phyloP scores from a whole-genome alignment of 179 eudicot genomes.

The Beta macrorhiza region DNA sequence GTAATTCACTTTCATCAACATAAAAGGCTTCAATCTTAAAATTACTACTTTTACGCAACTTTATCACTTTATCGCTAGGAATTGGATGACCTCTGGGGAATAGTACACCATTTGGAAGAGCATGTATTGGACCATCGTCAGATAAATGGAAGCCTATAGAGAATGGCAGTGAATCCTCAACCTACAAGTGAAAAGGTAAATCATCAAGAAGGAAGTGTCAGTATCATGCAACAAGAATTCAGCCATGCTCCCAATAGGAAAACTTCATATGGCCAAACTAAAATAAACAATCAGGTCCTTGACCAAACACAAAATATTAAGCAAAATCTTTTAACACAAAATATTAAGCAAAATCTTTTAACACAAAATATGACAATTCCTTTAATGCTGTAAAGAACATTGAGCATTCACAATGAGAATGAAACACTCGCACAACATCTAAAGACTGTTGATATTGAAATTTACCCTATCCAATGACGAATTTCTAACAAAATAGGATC shows the following conservation, averaged over 20 bases:
- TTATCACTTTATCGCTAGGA: constrained; percentile 74
- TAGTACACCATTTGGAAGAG: constrained; percentile 42
- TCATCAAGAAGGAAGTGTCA: not conserved
- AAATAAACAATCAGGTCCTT: constrained; percentile 2
- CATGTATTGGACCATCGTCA: constrained; percentile 51
- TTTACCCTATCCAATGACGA: not conserved
- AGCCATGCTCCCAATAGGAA: not conserved
- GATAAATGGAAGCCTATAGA: constrained; percentile 56
- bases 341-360: not conserved
- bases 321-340: not conserved
- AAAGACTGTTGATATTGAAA: not conserved
- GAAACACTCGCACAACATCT: not conserved
- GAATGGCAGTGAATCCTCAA: constrained; percentile 86
- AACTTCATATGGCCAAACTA: not conserved
- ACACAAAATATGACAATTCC: not conserved
- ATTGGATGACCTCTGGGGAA: constrained; percentile 73
- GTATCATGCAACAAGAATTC: not conserved
- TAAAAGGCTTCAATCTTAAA: constrained; percentile 70
- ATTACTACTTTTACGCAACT: constrained; percentile 47
- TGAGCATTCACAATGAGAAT: not conserved
- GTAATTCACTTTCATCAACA: constrained; percentile 59
- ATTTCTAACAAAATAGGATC: not conserved
- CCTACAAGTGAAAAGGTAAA: constrained; percentile 47
- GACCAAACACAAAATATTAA: constrained; percentile 1
- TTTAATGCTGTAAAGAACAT: not conserved